Percentiles rank a stretch among this genome's conserved stretches.
Evolutionary conservation across 2,329 filamentous ascomycete genomes (phyloP).

Genomic region (Arachnopeziza araneosa): DNA sequence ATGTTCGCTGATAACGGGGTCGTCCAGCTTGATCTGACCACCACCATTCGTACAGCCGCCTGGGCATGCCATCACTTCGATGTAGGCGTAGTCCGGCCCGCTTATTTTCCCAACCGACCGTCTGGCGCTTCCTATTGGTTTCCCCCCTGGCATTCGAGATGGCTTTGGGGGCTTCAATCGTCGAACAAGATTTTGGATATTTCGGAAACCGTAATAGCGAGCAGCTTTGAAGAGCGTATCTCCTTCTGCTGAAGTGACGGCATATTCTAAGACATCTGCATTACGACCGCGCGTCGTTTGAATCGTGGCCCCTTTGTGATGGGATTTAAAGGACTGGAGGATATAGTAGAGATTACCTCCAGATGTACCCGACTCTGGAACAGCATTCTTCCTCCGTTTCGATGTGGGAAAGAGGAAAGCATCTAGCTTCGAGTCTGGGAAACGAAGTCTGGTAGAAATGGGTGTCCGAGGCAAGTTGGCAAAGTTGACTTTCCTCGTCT

Average conservation of each 20-base stretch:
- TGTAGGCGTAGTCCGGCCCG: constrained; percentile 73
- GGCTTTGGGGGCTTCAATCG: constrained; percentile 74
- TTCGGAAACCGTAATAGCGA: constrained; percentile 94
- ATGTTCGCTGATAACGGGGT: constrained; percentile 55
- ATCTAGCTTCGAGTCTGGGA: constrained; percentile 68
- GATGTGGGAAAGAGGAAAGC: constrained; percentile 67
- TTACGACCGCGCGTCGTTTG: constrained; percentile 74
- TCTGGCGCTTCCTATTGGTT: constrained; percentile 50
- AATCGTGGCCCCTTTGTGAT: constrained; percentile 66
- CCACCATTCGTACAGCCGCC: constrained; percentile 98
- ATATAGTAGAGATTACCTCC: constrained; percentile 87
- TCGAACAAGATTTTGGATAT: constrained; percentile 97
- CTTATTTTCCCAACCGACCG: constrained; percentile 44
- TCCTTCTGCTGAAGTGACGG: constrained; percentile 52
- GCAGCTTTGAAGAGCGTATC: constrained; percentile 70
- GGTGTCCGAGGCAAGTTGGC: constrained; percentile 60
- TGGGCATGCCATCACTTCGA: constrained; percentile 98
- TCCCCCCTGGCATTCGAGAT: constrained; percentile 76
- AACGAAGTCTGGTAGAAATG: constrained; percentile 47
- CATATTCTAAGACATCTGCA: constrained; percentile 83
- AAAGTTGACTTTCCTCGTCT: constrained; percentile 73
- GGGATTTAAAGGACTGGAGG: constrained; percentile 66
- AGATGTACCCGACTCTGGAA: constrained; percentile 65
- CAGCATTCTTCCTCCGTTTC: constrained; percentile 38
- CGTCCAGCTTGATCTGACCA: constrained; percentile 87